Evolutionary conservation across 352 stramenopile genomes (phyloP).

Genomic region (Phytophthora pistaciae): DNA sequence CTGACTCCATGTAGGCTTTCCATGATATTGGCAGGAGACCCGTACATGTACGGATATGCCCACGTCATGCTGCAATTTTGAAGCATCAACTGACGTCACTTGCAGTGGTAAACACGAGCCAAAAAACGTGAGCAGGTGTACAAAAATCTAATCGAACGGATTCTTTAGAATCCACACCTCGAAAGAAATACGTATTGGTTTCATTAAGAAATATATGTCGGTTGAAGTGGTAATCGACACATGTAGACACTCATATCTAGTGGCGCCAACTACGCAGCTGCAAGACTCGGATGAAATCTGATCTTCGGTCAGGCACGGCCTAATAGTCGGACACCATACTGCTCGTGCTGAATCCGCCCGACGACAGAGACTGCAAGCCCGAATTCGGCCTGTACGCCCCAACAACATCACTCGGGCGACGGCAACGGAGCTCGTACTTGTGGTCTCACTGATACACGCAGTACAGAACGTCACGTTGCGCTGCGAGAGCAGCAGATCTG

Average conservation of each 20-base stretch:
- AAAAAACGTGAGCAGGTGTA: too few species aligned
- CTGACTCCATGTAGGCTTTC: not conserved
- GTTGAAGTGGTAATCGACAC: too few species aligned
- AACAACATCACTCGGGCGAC: constrained; percentile 45
- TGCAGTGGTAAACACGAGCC: too few species aligned
- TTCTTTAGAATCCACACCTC: too few species aligned
- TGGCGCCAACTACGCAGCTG: not conserved
- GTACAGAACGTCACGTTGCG: constrained; percentile 52
- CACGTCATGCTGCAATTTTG: too few species aligned
- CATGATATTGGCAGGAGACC: not conserved
- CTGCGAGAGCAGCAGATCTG: constrained; percentile 42
- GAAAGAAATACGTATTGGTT: not conserved
- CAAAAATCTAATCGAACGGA: too few species aligned
- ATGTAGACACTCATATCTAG: not conserved
- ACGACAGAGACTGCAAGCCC: constrained; percentile 27
- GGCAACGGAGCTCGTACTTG: constrained; percentile 34
- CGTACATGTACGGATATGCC: not conserved
- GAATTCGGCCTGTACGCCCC: constrained; percentile 16
- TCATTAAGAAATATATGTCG: too few species aligned
- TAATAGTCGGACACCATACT: not conserved
- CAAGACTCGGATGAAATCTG: not conserved
- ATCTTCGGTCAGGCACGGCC: not conserved
- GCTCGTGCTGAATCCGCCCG: constrained; percentile 1
- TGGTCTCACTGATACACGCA: constrained; percentile 40
- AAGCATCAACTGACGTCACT: too few species aligned